These are phyloP conservation scores for Astrothelium subdiscretum DNA, from an alignment of 495 filamentous ascomycete species.

Conservation along the genomic window DNA sequence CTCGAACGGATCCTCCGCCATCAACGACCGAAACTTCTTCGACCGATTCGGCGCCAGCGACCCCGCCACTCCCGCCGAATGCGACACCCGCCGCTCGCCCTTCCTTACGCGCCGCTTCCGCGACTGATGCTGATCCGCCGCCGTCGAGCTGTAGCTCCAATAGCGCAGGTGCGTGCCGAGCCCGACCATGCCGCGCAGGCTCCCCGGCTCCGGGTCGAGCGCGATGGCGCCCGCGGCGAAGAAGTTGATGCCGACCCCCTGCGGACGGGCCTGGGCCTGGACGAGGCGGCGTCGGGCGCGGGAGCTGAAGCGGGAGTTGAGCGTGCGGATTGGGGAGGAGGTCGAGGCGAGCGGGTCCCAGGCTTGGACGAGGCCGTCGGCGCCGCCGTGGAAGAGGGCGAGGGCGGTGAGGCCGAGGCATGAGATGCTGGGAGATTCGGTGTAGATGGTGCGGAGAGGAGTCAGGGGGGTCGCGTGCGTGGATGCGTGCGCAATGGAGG, in stretches of 20 bases:
- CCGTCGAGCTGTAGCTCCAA: constrained; percentile 78
- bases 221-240: constrained; percentile 74
- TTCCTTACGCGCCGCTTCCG: constrained; percentile 52
- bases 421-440: constrained; percentile 80
- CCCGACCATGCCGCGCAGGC: constrained; percentile 83
- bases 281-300: constrained; percentile 64
- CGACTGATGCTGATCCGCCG: constrained; percentile 51
- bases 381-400: constrained; percentile 84
- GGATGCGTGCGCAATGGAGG: constrained; percentile 39
- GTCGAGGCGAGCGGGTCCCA: constrained; percentile 91
- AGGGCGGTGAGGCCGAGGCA: constrained; percentile 78
- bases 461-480: constrained; percentile 42
- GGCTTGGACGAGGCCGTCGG: constrained; percentile 87
- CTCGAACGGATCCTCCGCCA: constrained; percentile 69
- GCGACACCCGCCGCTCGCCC: constrained; percentile 40
- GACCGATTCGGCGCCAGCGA: background rate
- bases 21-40: constrained; percentile 24
- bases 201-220: constrained; percentile 80
- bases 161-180: constrained; percentile 79
- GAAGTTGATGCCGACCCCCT: constrained; percentile 61
- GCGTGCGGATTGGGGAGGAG: constrained; percentile 65
- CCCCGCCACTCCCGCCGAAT: constrained; percentile 6
- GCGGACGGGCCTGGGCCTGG: constrained; percentile 55
- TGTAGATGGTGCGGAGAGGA: constrained; percentile 73
- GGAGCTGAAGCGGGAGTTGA: constrained; percentile 78